Evolutionary conservation across 805 yeast species (phyloP).

Genomic region (Candida dajiaensis): DNA sequence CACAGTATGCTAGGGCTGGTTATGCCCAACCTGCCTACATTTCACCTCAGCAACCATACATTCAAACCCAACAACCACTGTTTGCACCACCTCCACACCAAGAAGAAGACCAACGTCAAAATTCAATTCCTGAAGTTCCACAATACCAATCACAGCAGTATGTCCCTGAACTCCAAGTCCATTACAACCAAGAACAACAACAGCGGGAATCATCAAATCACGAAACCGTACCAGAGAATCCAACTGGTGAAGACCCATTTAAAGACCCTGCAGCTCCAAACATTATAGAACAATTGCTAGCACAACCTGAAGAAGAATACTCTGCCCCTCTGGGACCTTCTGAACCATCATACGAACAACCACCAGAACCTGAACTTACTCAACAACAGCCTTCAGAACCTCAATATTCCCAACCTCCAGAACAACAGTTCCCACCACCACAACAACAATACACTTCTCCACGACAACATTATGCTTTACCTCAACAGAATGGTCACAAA

Average conservation of each 20-base stretch:
- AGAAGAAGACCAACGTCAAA: background rate
- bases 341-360: conserved; percentile 2
- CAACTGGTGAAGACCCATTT: background rate
- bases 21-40: background rate
- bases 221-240: background rate
- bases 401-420: conserved; percentile 10
- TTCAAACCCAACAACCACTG: conserved; percentile 6
- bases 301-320: conserved; percentile 15
- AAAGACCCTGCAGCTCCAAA: background rate
- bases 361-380: conserved; percentile 5
- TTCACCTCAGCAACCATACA: conserved; percentile 4
- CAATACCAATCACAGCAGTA: conserved; percentile 7
- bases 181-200: conserved; percentile 1
- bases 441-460: conserved; percentile 20
- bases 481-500: background rate
- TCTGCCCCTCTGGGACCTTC: conserved; percentile 14
- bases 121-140: background rate
- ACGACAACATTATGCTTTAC: background rate
- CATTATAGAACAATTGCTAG: conserved; percentile 6
- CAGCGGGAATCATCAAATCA: too few relatives aligned
- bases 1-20: background rate
- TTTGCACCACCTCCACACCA: background rate
- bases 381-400: conserved; percentile 7
- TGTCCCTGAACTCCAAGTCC: conserved; percentile 3
- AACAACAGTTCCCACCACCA: conserved; percentile 1